Evolutionary conservation across 75 land plant species (phyloP).

Genomic region (Ceratopteris richardii): DNA sequence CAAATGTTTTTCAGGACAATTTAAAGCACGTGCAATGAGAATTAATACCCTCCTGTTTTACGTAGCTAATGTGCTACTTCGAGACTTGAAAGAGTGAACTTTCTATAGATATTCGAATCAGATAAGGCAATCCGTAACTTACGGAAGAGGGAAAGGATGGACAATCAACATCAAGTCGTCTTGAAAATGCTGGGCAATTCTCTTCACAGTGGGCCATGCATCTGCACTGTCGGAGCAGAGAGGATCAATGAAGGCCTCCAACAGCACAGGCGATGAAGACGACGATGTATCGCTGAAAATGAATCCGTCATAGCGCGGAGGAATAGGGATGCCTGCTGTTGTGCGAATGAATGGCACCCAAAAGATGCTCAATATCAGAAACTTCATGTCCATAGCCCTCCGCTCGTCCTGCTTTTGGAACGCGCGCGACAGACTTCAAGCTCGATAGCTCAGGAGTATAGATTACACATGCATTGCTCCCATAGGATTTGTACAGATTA

Average conservation of each 20-base stretch:
- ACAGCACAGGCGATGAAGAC: slow-evolving; percentile 20
- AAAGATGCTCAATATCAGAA: not conserved
- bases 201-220: slow-evolving; percentile 74
- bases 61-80: too few species aligned
- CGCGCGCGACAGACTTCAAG: too few species aligned
- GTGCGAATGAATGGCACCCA: not conserved
- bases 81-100: too few species aligned
- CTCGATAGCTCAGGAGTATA: too few species aligned
- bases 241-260: slow-evolving; percentile 93
- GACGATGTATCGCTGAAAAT: slow-evolving; percentile 23
- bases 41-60: too few species aligned
- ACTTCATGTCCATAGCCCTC: slow-evolving; percentile 10
- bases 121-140: too few species aligned
- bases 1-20: too few species aligned
- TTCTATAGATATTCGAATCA: too few species aligned
- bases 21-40: too few species aligned
- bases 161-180: slow-evolving; percentile 42
- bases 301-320: slow-evolving; percentile 71
- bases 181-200: slow-evolving; percentile 36
- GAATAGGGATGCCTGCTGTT: slow-evolving; percentile 28
- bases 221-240: slow-evolving; percentile 82
- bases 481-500: too few species aligned
- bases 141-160: slow-evolving; percentile 87
- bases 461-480: too few species aligned
- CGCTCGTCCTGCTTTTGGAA: too few species aligned